Evolutionary conservation across 768 basidiomycete genomes (phyloP), one percentile per base, ranked within the genome.

Genomic region (Psilocybe azurescens): DNA sequence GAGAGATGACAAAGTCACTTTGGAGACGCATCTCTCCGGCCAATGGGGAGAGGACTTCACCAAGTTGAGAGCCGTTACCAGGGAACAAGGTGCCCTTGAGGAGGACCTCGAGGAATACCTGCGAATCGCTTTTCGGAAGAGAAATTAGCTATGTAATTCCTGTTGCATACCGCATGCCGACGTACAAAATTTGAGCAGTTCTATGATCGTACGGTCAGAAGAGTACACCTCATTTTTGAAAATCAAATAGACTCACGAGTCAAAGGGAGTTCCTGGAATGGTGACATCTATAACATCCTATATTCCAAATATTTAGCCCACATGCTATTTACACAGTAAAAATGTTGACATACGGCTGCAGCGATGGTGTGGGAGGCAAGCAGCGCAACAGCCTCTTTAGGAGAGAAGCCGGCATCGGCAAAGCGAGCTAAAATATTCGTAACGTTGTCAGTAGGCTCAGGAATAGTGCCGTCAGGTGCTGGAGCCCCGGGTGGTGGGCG

Each of bases 71-170:
- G 38, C 61, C 64, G 48, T 64, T 66, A 24, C 60, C 66, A 7
- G 69, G 69, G 65, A 68, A 68, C 38, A 55, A 32, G 11, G 28
- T 60, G 16, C 72, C 72, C 47, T 71, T 69, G 58, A 74, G 72
- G 24, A 73, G 70, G 16, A 74, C 72, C 63, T 80, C 78, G 53
- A 79, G 65, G 72, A 71, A 78, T 59, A 79, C 58, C 62, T 78
- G 76, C n/a, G 74, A 72, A 63, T 79, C 77, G 58, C 62, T 63
- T 24, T 44, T 56, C 16, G 44, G 18, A 36, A 29, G 14, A 18
- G 24, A 24, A 5, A 18, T 56, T 10, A 30, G 47, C 30, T 32
- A n/a, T 28, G 29, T 29, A 7, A 24, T 24, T 24, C 24, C n/a
- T 33, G 53, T 1, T 18, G n/a, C 8, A 14, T 5, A 13, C 24